Conservation (phyloP, 176 grass and related monocot species). For the Oryza glumipatula region DNA sequence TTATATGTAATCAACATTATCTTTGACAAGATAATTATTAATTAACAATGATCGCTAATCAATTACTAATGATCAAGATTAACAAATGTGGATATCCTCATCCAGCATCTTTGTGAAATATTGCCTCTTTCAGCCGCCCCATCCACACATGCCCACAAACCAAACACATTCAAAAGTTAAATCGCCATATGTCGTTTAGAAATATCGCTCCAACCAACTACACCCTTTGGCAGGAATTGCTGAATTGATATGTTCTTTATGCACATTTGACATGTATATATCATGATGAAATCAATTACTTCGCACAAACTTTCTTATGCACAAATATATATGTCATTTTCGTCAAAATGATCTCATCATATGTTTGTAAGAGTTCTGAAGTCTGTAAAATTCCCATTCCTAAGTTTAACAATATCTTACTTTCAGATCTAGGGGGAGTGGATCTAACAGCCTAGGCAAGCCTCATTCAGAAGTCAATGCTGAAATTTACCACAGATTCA, state of each 20-base stretch:
- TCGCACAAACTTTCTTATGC: neutral
- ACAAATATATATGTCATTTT: neutral
- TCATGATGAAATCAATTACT: neutral
- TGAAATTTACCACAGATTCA: slow-evolving; percentile 7
- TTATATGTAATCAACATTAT: no score
- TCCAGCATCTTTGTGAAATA: no score
- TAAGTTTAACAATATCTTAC: neutral
- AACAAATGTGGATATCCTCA: no score
- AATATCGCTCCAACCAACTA: no score
- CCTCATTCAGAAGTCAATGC: neutral
- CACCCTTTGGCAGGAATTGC: neutral
- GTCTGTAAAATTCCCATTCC: neutral
- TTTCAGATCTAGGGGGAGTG: neutral
- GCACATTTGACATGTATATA: neutral
- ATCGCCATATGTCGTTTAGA: no score
- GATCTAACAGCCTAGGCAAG: neutral
- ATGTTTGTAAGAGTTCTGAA: slow-evolving; percentile 15
- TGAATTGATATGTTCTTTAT: neutral
- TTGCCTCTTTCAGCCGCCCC: no score
- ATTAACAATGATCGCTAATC: no score
- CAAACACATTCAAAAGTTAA: no score
- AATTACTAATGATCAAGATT: no score
- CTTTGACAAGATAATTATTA: no score
- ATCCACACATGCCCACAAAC: no score
- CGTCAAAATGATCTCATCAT: neutral